Base-by-base conservation (phyloP, 1,139 yeast genomes). In the Geotrichum cucujoidarum region DNA sequence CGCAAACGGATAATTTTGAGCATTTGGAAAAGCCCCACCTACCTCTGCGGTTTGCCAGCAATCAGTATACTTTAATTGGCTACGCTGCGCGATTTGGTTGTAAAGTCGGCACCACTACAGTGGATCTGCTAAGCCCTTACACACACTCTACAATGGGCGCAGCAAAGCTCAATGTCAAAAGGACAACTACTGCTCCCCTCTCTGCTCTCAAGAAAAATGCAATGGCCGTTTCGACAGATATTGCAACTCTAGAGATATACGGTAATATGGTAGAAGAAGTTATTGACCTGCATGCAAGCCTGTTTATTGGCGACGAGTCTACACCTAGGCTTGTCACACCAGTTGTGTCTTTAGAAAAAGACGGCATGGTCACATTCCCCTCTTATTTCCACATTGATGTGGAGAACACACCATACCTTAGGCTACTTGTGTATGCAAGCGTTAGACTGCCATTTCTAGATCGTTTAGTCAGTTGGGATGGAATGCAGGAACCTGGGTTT, bases 391-490 rank as follows among this genome's bases (percentile, higher is more conserved):
- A 30, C 29, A 47, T 40, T 31, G 30, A 21, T 33, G 46, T 2
- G n/a, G 38, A n/a, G 16, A 27, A 40, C 4, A 14, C 33, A 4
- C 36, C 17, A 14, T 6, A 16, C 17, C 20, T 55, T 33, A 38
- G 36, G 14, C 14, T 57, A 41, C 41, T 45, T 34, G 47, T 60
- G 1, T 58, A 53, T 38, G 65, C 60, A 2, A 48, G 42, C 10
- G 47, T 58, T 5, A 46, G 52, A 8, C 29, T 27, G 6, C 49
- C 47, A n/a, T 61, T 56, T 42, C 38, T 63, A 18, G 62, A 61
- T 14, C 55, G 57, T 30, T 45, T 63, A 33, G 42, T 48, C 5
- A 61, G 66, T 45, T 63, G 67, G 67, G 67, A 63, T 45, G 63
- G 59, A 33, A 55, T 63, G 61, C 66, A 61, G 43, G 66, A 61